Base-by-base conservation (phyloP, 139 green algal genomes). In the Chlamydomonas sp. region DNA sequence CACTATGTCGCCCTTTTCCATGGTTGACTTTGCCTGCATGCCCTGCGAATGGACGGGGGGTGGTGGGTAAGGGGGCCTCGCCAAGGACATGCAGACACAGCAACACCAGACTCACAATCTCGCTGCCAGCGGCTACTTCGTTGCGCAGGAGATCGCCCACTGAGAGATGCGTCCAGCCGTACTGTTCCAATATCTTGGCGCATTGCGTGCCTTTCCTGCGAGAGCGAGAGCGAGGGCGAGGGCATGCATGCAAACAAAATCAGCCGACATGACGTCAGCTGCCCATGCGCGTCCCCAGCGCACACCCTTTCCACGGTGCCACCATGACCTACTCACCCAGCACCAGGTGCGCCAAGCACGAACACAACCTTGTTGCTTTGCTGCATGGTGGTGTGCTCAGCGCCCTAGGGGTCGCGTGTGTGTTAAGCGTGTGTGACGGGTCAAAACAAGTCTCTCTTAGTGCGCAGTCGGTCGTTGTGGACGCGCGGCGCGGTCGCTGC, bases 141-240 rank as follows among this genome's bases (percentile, higher is more conserved):
- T 73, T 73, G 0, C 79, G 72, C n/a, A 87, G 70, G 39, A 87
- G 34, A 48, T 87, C 82, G 0, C 79, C 82, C 3, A 76, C 75
- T 22, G 71, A 80, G 0, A 86, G 30, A 29, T 86, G 80, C 3
- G 65, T 66, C 72, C 74, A 86, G 13, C 74, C 80, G 75, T 79
- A 83, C 49, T 74, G 61, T 30, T 78, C 69, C 1, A 75, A 38
- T 13, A 85, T 81, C 1, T 54, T 49, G 0, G 63, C 63, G 58
- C 78, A 87, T 50, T 85, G 79, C 2, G 79, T 85, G 8, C 79
- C 79, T 34, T 85, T 87, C 60, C 79, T 84, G 74, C 2, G 24
- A 13, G 5, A 16, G 10, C 34, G 37, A 3, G 16, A 54, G 20
- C 16, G 43, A 54, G 43, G 13, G 43, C 43, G 43, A 54, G 20